Conservation (phyloP, 768 basidiomycete genomes). For the Tephrocybe sp. region DNA sequence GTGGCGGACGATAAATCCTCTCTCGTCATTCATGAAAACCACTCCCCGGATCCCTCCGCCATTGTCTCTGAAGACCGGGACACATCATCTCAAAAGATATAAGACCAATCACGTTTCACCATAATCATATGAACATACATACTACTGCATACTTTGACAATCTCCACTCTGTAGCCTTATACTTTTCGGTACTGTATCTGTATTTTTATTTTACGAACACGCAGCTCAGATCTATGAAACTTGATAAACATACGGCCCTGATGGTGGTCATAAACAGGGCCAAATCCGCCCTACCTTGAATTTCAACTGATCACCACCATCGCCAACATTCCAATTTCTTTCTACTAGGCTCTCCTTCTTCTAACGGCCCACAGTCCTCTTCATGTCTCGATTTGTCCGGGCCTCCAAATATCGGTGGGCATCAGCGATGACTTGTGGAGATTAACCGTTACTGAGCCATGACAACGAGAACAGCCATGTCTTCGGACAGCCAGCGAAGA, state of each 20-base stretch:
- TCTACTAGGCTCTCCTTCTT: neutral
- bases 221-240: neutral
- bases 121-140: too few species aligned
- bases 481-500: slow-evolving; percentile 87
- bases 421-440: neutral
- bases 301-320: neutral
- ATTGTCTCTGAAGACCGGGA: slow-evolving; percentile 9
- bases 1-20: slow-evolving; percentile 39
- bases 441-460: slow-evolving; percentile 5
- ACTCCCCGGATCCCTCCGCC: slow-evolving; percentile 45
- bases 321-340: neutral
- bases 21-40: slow-evolving; percentile 65
- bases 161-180: slow-evolving; percentile 7
- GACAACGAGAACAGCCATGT: slow-evolving; percentile 63
- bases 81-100: slow-evolving; percentile 3
- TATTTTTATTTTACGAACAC: neutral
- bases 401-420: slow-evolving; percentile 83
- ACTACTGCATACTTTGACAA: too few species aligned
- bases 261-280: slow-evolving; percentile 11
- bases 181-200: neutral
- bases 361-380: neutral
- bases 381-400: slow-evolving; percentile 86
- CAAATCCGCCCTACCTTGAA: slow-evolving; percentile 5
- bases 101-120: neutral
- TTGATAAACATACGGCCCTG: neutral